A percentile compares a stretch with the other conserved stretches of the same genome.
These are phyloP conservation scores for Chalaropsis thielavioides DNA, from an alignment of 2,329 filamentous ascomycete genomes.

Conservation along the genomic window DNA sequence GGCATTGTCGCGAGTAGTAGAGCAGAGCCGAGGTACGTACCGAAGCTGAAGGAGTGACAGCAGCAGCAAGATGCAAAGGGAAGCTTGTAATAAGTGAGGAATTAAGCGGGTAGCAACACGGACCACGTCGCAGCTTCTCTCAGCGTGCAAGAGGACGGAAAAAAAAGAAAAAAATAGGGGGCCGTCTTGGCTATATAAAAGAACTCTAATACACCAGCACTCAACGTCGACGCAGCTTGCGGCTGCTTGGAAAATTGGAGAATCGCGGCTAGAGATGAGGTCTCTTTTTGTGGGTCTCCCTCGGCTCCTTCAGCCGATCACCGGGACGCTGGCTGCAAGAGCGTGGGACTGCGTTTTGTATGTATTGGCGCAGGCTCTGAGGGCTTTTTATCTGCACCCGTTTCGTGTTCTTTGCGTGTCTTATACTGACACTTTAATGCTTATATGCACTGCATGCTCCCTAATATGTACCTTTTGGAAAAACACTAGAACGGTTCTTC, in stretches of 20 bases:
- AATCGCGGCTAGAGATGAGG: neutral
- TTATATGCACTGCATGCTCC: neutral
- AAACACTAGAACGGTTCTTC: neutral
- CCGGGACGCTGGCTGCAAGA: neutral
- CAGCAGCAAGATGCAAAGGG: neutral
- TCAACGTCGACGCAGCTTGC: too few species aligned
- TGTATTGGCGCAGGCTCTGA: neutral
- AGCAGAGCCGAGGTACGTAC: neutral
- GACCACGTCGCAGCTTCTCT: too few species aligned
- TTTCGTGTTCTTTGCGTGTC: neutral
- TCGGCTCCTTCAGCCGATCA: neutral
- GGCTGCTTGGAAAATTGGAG: neutral
- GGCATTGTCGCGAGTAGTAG: constrained; percentile 41
- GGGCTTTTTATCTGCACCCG: neutral
- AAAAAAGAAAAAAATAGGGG: too few species aligned
- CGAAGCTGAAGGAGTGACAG: neutral
- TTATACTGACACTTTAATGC: neutral
- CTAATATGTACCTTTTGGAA: neutral
- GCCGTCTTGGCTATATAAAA: too few species aligned
- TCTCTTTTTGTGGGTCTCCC: neutral
- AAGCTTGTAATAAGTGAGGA: too few species aligned
- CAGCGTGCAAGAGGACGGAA: too few species aligned
- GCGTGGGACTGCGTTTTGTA: too few species aligned
- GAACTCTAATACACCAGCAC: too few species aligned
- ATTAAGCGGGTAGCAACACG: too few species aligned